A percentile compares a stretch with the other conserved stretches of the same genome.
These are phyloP conservation scores for Bipolaris bicolor DNA, from an alignment of 2,329 filamentous ascomycete genomes.

Conservation along the genomic window DNA sequence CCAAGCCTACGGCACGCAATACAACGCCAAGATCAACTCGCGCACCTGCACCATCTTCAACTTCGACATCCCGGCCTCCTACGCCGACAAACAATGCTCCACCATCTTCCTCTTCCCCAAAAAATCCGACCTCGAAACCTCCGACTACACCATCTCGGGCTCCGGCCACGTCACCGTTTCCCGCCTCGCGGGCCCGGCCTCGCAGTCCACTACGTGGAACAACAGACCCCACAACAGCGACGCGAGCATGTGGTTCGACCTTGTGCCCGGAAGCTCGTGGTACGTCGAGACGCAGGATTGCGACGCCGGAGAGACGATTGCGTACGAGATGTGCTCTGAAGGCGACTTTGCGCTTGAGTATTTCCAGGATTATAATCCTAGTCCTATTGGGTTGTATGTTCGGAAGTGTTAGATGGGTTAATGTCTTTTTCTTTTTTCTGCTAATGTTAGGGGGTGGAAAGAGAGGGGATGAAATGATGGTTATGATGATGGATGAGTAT, in stretches of 20 bases:
- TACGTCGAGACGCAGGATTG: conserved; percentile 63
- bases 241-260: conserved; percentile 46
- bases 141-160: conserved; percentile 62
- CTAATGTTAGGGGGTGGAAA: background rate
- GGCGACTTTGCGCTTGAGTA: conserved; percentile 61
- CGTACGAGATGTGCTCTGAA: conserved; percentile 59
- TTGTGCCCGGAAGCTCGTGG: conserved; percentile 60
- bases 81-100: conserved; percentile 65
- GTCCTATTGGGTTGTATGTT: conserved; percentile 49
- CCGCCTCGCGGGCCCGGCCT: conserved; percentile 57
- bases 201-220: conserved; percentile 59
- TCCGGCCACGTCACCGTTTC: conserved; percentile 61
- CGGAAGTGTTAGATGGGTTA: conserved; percentile 24
- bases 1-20: conserved; percentile 59
- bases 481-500: background rate
- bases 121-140: conserved; percentile 64
- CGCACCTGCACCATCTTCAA: conserved; percentile 68
- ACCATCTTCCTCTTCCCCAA: conserved; percentile 70
- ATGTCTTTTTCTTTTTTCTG: too few species aligned
- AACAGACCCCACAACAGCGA: conserved; percentile 58
- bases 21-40: conserved; percentile 55
- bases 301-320: conserved; percentile 59
- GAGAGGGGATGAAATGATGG: background rate
- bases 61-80: conserved; percentile 66
- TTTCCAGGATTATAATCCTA: conserved; percentile 68